A percentile compares a stretch with the other conserved stretches of the same genome.
Conservation (phyloP, 78 protist genomes). For the Anaeramoeba flamelloides region DNA sequence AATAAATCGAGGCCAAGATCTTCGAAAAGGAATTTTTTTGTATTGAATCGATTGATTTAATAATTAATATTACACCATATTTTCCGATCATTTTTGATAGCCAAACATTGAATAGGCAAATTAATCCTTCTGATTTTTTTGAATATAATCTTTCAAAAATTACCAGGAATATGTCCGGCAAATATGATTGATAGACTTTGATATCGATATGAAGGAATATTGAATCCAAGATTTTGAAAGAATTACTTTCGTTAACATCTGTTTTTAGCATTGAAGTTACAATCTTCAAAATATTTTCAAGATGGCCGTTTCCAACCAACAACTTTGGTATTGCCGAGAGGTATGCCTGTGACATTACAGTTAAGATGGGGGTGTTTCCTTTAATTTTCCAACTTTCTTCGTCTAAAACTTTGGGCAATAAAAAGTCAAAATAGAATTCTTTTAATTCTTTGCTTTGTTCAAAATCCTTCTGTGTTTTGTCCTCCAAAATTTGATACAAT, state of each 20-base stretch:
- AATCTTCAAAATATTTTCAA: conserved; percentile 30
- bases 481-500: conserved; percentile 24
- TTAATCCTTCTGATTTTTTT: no score
- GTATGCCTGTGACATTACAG: conserved; percentile 8
- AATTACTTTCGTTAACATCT: conserved; percentile 20
- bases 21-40: no score
- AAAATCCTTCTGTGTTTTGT: conserved; percentile 16
- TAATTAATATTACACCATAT: no score
- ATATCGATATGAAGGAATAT: conserved; percentile 2
- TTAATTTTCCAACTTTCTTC: not conserved
- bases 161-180: no score
- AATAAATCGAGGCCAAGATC: no score
- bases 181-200: no score
- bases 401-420: not conserved
- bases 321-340: conserved; percentile 5
- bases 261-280: conserved; percentile 32
- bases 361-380: conserved; percentile 12
- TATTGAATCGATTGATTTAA: no score
- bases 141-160: no score
- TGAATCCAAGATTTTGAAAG: conserved; percentile 22
- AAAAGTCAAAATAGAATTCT: not conserved
- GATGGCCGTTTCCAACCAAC: not conserved
- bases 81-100: no score
- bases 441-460: not conserved
- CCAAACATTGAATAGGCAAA: no score